Conservation (phyloP, 352 stramenopile species). For the Phytopythium litorale region DNA sequence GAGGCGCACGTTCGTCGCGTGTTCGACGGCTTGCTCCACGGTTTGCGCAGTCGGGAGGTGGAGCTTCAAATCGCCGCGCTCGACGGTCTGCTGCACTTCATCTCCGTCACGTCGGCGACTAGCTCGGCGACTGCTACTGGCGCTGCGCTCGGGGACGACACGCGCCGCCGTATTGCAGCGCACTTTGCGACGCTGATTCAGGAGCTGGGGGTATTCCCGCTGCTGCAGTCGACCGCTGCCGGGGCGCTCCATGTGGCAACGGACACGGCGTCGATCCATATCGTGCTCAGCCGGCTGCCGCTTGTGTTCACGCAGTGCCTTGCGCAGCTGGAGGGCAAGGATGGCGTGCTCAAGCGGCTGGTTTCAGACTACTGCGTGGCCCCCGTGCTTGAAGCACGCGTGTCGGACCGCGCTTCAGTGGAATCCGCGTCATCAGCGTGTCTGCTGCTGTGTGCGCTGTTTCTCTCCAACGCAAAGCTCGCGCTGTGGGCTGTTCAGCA, state of each 20-base stretch:
- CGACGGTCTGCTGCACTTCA: conserved; percentile 71
- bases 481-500: conserved; percentile 72
- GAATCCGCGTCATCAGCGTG: conserved; percentile 60
- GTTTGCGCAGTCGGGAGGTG: conserved; percentile 56
- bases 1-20: conserved; percentile 44
- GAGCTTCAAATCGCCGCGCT: conserved; percentile 68
- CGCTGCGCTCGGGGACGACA: neutral
- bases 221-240: conserved; percentile 59
- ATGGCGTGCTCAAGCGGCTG: conserved; percentile 58
- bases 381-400: conserved; percentile 44
- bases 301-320: conserved; percentile 87
- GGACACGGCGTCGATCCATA: conserved; percentile 27
- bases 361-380: conserved; percentile 66
- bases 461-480: conserved; percentile 82
- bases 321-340: conserved; percentile 62
- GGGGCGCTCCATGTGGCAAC: conserved; percentile 32
- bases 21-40: conserved; percentile 57
- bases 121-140: conserved; percentile 14
- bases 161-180: neutral
- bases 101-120: conserved; percentile 38
- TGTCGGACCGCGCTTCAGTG: conserved; percentile 40
- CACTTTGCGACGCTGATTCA: conserved; percentile 58
- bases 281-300: conserved; percentile 63
- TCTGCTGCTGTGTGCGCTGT: conserved; percentile 68
- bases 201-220: conserved; percentile 71